Conservation (phyloP, 2,329 filamentous ascomycete genomes). For the Proliferodiscus dingleyae region DNA sequence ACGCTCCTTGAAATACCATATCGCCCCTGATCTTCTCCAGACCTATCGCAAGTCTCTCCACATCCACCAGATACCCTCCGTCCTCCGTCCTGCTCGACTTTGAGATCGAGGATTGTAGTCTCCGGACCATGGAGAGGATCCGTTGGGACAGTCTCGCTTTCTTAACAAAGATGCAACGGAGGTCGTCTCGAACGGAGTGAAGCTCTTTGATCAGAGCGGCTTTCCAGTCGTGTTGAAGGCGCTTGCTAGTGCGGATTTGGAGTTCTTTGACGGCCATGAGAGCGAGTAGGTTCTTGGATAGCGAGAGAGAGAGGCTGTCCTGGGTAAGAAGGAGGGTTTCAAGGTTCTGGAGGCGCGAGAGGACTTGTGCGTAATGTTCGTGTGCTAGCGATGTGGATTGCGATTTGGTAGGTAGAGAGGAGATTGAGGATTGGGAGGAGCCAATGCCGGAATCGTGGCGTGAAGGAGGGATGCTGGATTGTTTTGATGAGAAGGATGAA, state of each 20-base stretch:
- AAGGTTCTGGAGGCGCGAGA: neutral
- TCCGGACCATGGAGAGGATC: neutral
- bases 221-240: conserved; percentile 4
- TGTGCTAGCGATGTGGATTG: neutral
- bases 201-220: conserved; percentile 1
- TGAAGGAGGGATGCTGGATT: neutral
- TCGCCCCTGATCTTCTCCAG: conserved; percentile 1
- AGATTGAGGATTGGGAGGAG: neutral
- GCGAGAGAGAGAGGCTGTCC: neutral
- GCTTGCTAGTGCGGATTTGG: neutral
- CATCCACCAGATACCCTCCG: neutral
- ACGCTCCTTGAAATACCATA: conserved; percentile 4
- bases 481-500: neutral
- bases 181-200: conserved; percentile 1
- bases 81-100: no score
- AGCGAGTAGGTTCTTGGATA: conserved; percentile 3
- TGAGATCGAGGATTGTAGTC: neutral
- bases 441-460: neutral
- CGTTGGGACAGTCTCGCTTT: neutral
- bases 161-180: conserved; percentile 1
- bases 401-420: neutral
- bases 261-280: conserved; percentile 6
- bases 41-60: conserved; percentile 2
- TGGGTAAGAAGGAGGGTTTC: neutral
- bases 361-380: neutral